phyloP scores from a whole-genome alignment of 2,329 filamentous ascomycete species.

The Pseudophaeomoniella oleicola region DNA sequence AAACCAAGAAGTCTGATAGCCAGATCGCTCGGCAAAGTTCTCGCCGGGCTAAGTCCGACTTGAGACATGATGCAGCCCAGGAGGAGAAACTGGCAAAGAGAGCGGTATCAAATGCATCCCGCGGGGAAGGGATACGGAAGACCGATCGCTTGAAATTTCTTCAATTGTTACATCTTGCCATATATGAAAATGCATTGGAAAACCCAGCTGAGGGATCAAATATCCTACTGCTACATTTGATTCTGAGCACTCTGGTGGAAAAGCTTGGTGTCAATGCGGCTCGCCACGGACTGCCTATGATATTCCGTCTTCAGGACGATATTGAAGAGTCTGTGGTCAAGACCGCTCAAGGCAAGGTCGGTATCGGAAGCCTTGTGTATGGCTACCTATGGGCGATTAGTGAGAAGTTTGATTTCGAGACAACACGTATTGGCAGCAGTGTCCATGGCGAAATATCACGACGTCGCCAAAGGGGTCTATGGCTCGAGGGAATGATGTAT shows the following conservation, averaged over 20 bases:
- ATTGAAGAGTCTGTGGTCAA: conserved; percentile 45
- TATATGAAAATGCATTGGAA: conserved; percentile 80
- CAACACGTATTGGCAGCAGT: conserved; percentile 51
- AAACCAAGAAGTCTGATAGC: conserved; percentile 55
- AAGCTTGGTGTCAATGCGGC: conserved; percentile 71
- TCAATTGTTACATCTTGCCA: conserved; percentile 65
- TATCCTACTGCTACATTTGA: conserved; percentile 59
- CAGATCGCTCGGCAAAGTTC: conserved; percentile 43
- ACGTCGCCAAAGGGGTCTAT: conserved; percentile 59
- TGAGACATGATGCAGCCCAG: conserved; percentile 18
- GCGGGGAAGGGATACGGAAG: conserved; percentile 39
- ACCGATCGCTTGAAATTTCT: conserved; percentile 56
- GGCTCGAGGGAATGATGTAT: conserved; percentile 60
- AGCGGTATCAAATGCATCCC: conserved; percentile 53
- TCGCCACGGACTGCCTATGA: conserved; percentile 70
- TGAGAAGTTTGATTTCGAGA: conserved; percentile 64
- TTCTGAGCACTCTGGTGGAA: conserved; percentile 59
- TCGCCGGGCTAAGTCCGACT: conserved; percentile 26
- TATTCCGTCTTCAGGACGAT: conserved; percentile 76
- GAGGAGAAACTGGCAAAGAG: conserved; percentile 36
- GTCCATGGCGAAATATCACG: conserved; percentile 64
- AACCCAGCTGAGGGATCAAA: conserved; percentile 58
- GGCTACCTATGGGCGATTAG: conserved; percentile 75
- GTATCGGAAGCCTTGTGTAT: conserved; percentile 70
- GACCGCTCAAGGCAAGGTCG: conserved; percentile 56